These are phyloP conservation scores for Halenospora varia DNA, from an alignment of 495 filamentous ascomycete species.

Conservation along the genomic window DNA sequence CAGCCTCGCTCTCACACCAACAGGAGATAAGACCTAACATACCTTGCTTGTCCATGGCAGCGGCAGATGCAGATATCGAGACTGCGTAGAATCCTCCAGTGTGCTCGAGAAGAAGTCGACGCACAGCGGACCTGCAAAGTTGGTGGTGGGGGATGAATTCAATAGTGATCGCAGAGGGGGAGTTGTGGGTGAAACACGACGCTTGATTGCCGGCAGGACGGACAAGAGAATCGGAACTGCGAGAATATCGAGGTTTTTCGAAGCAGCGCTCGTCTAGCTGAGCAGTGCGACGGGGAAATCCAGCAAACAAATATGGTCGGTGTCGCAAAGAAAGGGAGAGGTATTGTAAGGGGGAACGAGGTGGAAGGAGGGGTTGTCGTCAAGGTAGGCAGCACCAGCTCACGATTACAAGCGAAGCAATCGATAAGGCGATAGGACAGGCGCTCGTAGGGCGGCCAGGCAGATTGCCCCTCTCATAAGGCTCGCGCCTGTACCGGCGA, in stretches of 20 bases:
- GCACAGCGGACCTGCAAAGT: neutral
- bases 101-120: neutral
- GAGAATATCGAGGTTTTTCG: neutral
- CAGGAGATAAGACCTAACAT: neutral
- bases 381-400: neutral
- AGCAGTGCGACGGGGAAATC: neutral
- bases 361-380: slow-evolving; percentile 2
- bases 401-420: neutral
- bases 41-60: slow-evolving; percentile 17
- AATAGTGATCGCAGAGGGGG: neutral
- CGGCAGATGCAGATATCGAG: neutral
- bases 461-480: too few relatives aligned
- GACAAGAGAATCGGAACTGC: neutral
- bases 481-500: neutral
- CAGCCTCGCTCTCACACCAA: slow-evolving; percentile 2
- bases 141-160: neutral
- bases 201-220: neutral
- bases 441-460: neutral
- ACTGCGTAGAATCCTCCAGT: neutral
- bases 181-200: neutral
- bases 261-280: neutral
- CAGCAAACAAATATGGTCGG: neutral
- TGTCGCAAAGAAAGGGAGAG: neutral
- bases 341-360: neutral
- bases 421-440: slow-evolving; percentile 8